These are phyloP conservation scores for Mycena capillaripes DNA, from an alignment of 768 basidiomycete species.

Conservation along the genomic window DNA sequence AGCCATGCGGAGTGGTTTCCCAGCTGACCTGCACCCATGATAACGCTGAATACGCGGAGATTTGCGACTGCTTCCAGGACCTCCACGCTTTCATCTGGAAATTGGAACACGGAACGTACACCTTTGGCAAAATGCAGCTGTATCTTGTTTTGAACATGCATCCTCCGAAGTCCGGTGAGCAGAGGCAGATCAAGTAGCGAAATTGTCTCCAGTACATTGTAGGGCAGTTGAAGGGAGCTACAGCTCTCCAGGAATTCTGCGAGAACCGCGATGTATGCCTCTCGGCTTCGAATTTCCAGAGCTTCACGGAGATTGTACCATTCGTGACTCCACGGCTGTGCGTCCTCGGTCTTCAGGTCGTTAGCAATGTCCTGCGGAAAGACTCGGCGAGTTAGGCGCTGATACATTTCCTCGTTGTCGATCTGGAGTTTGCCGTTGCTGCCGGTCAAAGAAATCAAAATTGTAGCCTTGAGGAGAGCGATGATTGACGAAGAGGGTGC, in stretches of 20 bases:
- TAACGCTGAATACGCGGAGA: background rate
- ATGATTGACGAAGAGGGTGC: background rate
- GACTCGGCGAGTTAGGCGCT: background rate
- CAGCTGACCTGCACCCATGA: background rate
- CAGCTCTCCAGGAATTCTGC: background rate
- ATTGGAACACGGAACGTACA: background rate
- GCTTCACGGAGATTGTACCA: background rate
- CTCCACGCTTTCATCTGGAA: background rate
- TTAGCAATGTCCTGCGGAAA: background rate
- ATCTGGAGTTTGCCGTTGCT: background rate
- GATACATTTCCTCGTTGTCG: background rate
- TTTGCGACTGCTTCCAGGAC: background rate
- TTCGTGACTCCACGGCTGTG: background rate
- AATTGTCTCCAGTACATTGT: background rate
- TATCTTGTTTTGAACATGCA: background rate
- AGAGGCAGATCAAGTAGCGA: background rate
- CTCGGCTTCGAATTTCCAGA: background rate
- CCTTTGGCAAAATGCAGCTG: background rate
- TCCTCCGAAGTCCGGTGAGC: background rate
- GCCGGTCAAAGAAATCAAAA: background rate
- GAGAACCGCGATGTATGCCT: background rate
- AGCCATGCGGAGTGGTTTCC: background rate
- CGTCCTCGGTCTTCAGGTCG: background rate
- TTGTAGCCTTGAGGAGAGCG: background rate
- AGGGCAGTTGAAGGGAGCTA: background rate